Evolutionary conservation across 2,329 filamentous ascomycete species (phyloP).

Genomic region (Cryphonectria radicalis): DNA sequence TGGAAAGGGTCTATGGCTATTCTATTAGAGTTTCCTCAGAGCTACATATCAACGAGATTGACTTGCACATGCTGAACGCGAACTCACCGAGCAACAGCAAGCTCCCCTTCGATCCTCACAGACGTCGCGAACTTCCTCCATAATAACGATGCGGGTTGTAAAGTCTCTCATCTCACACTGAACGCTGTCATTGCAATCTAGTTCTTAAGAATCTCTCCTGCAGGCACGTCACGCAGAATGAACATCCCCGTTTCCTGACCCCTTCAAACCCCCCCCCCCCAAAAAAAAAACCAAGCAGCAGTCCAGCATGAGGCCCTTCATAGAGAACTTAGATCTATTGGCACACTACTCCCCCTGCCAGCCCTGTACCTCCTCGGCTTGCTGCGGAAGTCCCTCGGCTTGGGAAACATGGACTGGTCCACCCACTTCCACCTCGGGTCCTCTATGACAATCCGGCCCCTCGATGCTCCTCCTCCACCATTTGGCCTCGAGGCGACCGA

Average conservation of each 20-base stretch:
- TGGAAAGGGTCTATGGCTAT: too few species aligned
- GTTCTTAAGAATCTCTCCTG: neutral
- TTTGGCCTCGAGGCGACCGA: conserved; percentile 38
- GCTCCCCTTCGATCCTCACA: neutral
- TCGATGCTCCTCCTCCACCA: conserved; percentile 34
- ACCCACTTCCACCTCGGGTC: conserved; percentile 89
- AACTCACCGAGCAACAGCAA: too few species aligned
- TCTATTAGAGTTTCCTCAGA: too few species aligned
- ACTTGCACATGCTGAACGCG: too few species aligned
- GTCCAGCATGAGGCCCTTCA: conserved; percentile 26
- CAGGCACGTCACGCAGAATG: neutral
- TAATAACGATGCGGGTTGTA: neutral
- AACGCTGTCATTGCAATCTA: neutral
- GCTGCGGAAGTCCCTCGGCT: conserved; percentile 80
- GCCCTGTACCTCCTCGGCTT: conserved; percentile 81
- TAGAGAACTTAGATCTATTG: conserved; percentile 75
- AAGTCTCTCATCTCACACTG: neutral
- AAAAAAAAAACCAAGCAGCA: neutral
- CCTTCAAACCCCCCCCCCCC: too few species aligned
- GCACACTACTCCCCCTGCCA: conserved; percentile 91
- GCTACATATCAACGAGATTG: too few species aligned
- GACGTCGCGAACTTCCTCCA: neutral
- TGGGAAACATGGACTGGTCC: conserved; percentile 78
- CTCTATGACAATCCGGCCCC: conserved; percentile 62
- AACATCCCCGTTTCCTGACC: neutral